A percentile compares a stretch with the other conserved stretches of the same genome.
Conservation (phyloP, 2,329 filamentous ascomycete genomes). For the Plectosphaerella sp. region DNA sequence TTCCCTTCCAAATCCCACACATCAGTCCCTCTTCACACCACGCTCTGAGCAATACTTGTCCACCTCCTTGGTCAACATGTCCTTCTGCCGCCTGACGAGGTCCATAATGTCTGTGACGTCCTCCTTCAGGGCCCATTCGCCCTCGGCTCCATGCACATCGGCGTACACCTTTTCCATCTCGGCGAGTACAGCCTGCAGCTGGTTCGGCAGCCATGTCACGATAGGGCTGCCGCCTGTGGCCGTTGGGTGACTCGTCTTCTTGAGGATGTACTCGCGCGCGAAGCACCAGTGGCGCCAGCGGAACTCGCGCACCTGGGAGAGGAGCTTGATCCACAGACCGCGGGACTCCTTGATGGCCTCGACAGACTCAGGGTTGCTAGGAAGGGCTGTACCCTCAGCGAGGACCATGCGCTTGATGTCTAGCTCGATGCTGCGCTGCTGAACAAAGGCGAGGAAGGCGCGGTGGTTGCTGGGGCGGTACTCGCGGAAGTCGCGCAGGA, state of each 20-base stretch:
- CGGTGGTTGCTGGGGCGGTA: slow-evolving; percentile 89
- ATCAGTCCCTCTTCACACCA: slow-evolving; percentile 24
- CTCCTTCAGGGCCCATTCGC: slow-evolving; percentile 37
- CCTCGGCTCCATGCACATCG: slow-evolving; percentile 33
- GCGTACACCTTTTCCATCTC: slow-evolving; percentile 61
- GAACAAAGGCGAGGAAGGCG: slow-evolving; percentile 73
- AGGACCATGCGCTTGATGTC: slow-evolving; percentile 58
- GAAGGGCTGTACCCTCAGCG: slow-evolving; percentile 20
- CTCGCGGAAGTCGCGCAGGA: slow-evolving; percentile 81
- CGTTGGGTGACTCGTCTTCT: slow-evolving; percentile 70
- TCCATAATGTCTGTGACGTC: slow-evolving; percentile 62
- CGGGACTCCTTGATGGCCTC: slow-evolving; percentile 50
- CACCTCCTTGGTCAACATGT: slow-evolving; percentile 68
- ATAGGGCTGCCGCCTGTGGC: slow-evolving; percentile 79
- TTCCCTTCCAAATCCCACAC: neutral
- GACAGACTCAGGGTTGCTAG: slow-evolving; percentile 19
- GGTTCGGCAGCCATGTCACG: slow-evolving; percentile 80
- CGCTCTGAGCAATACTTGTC: slow-evolving; percentile 68
- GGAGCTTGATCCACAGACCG: slow-evolving; percentile 57
- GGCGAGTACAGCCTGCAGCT: slow-evolving; percentile 68
- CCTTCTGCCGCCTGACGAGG: slow-evolving; percentile 55
- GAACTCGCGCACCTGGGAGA: slow-evolving; percentile 77
- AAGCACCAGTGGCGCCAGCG: slow-evolving; percentile 85
- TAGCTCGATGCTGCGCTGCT: slow-evolving; percentile 40
- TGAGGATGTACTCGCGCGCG: slow-evolving; percentile 78